Conservation (phyloP, 2,329 filamentous ascomycete species). For the Hysterium pulicare region DNA sequence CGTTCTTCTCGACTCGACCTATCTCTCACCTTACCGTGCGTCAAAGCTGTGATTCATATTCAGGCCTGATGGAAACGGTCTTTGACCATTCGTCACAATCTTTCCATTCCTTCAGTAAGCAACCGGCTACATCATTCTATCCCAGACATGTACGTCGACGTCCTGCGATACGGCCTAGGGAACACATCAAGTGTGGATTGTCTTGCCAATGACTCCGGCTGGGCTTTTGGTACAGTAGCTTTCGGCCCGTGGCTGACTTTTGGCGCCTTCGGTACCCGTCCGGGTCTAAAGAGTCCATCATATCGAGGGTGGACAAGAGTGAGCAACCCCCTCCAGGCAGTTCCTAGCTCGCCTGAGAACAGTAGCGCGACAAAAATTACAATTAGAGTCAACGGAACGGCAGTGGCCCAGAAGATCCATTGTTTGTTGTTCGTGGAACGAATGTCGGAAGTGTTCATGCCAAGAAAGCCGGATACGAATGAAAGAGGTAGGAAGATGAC, state of each 20-base stretch:
- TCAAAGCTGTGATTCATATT: no score
- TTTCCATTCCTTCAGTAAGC: no score
- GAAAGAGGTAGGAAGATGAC: constrained; percentile 14
- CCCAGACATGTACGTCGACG: background rate
- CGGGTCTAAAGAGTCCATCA: background rate
- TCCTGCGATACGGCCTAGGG: background rate
- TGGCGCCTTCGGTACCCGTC: background rate
- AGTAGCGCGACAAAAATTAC: background rate
- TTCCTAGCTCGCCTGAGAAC: background rate
- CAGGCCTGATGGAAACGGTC: no score
- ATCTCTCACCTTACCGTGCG: no score
- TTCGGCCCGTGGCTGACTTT: background rate
- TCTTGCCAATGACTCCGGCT: background rate
- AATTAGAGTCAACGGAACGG: constrained; percentile 6
- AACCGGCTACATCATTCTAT: no score
- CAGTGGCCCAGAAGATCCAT: constrained; percentile 14
- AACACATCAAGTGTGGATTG: background rate
- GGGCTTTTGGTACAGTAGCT: background rate
- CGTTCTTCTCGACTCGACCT: no score
- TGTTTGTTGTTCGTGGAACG: constrained; percentile 10
- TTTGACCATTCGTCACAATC: no score
- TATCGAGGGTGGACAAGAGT: background rate
- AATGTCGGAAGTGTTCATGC: constrained; percentile 18
- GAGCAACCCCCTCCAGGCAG: background rate
- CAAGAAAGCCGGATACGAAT: constrained; percentile 13